Evolutionary conservation across 768 basidiomycete genomes (phyloP), one percentile per base, ranked within the genome.

Genomic region (Wakefieldia striispora): DNA sequence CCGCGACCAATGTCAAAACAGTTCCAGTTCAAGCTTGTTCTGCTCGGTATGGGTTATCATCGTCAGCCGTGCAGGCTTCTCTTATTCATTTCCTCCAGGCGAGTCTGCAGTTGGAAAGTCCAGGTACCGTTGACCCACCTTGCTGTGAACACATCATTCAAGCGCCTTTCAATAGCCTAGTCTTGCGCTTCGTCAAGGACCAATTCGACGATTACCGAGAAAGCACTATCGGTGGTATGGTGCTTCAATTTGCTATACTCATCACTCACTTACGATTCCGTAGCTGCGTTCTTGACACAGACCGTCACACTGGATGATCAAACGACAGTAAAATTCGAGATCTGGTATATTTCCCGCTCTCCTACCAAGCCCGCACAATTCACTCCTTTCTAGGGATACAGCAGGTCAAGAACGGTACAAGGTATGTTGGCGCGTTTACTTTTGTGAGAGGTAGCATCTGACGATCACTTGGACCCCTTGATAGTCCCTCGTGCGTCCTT

Each of bases 81-180:
- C 55, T 59, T 31, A 64, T 55, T 11, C 51, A 21, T 39, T 49
- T 12, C 27, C 23, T 41, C 36, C 64, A 97, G 94, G 95, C 61
- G 95, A 97, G 76, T 94, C 91, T 35, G 95, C 97, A 38, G 97
- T 99, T 43, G 97, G 97, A 45, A 99, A 99, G 78, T 91, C 88
- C 53, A 91, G 90, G 91, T 91, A 70, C 47, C 64, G 47, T 42
- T 14, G 31, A 48, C 19, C 31, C 40, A 21, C 33, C 37, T 33
- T 27, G 36, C 41, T n/a, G 43, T 55, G 59, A 49, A 33, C 37
- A 65, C 68, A 63, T 64, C 53, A 43, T 52, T 65, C 50, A 48
- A 53, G 43, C 41, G 26, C 43, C 53, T 37, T 47, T 57, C 56
- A 60, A 65, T 63, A 95, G 91, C 73, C 72, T 98, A 56, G 97